These are phyloP conservation scores for Sphagnum magellanicum DNA, from an alignment of 228 moss, liverwort and hornwort species.

Conservation along the genomic window DNA sequence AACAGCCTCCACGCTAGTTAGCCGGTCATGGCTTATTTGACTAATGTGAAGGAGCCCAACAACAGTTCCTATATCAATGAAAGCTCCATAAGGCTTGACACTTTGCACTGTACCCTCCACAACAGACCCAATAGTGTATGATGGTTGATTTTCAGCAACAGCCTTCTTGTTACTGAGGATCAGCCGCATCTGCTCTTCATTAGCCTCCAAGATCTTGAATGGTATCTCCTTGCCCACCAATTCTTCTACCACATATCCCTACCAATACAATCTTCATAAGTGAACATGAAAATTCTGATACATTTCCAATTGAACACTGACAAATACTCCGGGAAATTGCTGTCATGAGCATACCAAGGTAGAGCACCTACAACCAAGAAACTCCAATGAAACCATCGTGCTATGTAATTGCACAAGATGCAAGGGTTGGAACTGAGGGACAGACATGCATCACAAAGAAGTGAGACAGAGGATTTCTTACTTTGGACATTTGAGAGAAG, in stretches of 20 bases:
- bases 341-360: too few species aligned
- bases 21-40: conserved; percentile 56
- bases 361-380: too few species aligned
- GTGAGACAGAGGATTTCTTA: neutral
- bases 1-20: conserved; percentile 45
- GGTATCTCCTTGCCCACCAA: conserved; percentile 5
- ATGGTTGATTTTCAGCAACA: conserved; percentile 1
- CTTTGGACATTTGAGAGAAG: conserved; percentile 40
- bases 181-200: conserved; percentile 8
- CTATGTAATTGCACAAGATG: too few species aligned
- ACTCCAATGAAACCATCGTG: too few species aligned
- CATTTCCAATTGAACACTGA: too few species aligned
- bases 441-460: too few species aligned
- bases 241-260: conserved; percentile 22
- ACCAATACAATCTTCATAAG: neutral
- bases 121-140: conserved; percentile 2
- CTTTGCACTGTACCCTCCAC: conserved; percentile 8
- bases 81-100: conserved; percentile 10
- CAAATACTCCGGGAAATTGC: too few species aligned
- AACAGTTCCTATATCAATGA: conserved; percentile 17
- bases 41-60: conserved; percentile 52
- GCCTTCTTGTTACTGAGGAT: conserved; percentile 10
- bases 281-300: too few species aligned
- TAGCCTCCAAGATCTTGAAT: conserved; percentile 4
- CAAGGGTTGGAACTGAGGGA: too few species aligned